These are phyloP conservation scores for Yarrowia galli DNA, from an alignment of 1,139 yeast species.

Conservation along the genomic window DNA sequence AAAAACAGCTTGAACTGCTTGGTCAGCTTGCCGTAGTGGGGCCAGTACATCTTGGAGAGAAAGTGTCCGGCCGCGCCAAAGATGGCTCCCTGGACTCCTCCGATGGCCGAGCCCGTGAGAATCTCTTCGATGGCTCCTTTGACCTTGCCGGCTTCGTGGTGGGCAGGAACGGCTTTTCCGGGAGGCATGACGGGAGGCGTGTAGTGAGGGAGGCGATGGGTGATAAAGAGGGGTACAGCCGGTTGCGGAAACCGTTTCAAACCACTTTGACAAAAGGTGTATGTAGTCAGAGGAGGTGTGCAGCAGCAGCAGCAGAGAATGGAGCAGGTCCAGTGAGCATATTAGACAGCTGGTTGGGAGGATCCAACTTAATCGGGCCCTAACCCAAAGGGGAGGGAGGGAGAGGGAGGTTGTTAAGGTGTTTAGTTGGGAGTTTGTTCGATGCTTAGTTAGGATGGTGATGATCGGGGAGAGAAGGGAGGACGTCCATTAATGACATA, in stretches of 20 bases:
- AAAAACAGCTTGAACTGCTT: conserved; percentile 47
- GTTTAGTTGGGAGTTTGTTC: neutral
- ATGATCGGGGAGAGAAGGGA: too few species aligned
- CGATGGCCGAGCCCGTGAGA: conserved; percentile 45
- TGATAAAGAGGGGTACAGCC: neutral
- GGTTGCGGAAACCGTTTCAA: neutral
- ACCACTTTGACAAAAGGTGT: neutral
- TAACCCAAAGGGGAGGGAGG: neutral
- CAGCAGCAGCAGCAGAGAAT: neutral
- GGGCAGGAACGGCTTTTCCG: conserved; percentile 45
- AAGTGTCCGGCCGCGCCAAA: conserved; percentile 46
- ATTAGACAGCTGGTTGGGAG: neutral
- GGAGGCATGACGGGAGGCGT: conserved; percentile 5
- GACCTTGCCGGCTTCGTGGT: conserved; percentile 47
- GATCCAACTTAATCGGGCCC: neutral
- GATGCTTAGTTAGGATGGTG: neutral
- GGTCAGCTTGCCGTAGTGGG: conserved; percentile 45
- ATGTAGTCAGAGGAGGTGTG: neutral
- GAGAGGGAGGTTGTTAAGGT: too few species aligned
- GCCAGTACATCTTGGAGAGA: conserved; percentile 46
- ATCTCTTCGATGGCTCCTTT: conserved; percentile 48
- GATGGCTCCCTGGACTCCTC: conserved; percentile 46
- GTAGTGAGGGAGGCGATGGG: neutral
- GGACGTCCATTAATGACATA: too few species aligned
- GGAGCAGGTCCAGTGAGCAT: conserved; percentile 19